Evolutionary conservation across 495 filamentous ascomycete genomes (phyloP).

Genomic region (Lophium mytilinum): DNA sequence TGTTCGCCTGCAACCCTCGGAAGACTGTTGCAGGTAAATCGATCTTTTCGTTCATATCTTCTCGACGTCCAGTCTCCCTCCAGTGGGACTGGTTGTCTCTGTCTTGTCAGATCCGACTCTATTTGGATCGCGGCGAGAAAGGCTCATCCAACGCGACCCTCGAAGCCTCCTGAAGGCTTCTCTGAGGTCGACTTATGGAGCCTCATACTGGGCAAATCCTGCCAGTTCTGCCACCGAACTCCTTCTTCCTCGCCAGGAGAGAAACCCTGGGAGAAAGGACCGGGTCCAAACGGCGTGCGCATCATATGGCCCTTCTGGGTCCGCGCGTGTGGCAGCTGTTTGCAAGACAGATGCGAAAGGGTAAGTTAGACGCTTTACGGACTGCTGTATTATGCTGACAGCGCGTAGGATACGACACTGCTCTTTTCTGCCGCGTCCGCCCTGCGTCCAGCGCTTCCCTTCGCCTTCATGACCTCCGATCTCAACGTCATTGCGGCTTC

Average conservation of each 20-base stretch:
- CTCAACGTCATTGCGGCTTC: constrained; percentile 44
- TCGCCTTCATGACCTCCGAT: constrained; percentile 51
- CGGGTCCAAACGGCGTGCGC: constrained; percentile 44
- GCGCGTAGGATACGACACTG: constrained; percentile 55
- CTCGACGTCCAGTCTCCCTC: constrained; percentile 26
- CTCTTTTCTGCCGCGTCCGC: constrained; percentile 47
- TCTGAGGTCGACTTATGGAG: constrained; percentile 59
- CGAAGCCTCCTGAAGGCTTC: constrained; percentile 44
- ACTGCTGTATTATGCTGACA: neutral
- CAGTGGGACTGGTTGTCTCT: constrained; percentile 20
- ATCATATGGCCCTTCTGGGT: constrained; percentile 59
- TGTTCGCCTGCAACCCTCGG: constrained; percentile 26
- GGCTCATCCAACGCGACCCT: constrained; percentile 47
- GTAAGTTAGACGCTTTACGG: constrained; percentile 35
- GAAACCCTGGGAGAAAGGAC: constrained; percentile 43
- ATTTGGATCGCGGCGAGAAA: constrained; percentile 56
- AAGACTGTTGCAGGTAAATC: constrained; percentile 31
- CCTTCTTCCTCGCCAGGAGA: constrained; percentile 17
- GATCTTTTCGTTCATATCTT: constrained; percentile 39
- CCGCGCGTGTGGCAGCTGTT: constrained; percentile 53
- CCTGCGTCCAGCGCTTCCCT: constrained; percentile 55
- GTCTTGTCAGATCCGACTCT: constrained; percentile 39
- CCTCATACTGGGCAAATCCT: constrained; percentile 44
- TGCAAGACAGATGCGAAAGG: constrained; percentile 49
- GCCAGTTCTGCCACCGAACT: constrained; percentile 45